Conservation (phyloP, 306 rosid genomes). For the Gastrolobium villosum region DNA sequence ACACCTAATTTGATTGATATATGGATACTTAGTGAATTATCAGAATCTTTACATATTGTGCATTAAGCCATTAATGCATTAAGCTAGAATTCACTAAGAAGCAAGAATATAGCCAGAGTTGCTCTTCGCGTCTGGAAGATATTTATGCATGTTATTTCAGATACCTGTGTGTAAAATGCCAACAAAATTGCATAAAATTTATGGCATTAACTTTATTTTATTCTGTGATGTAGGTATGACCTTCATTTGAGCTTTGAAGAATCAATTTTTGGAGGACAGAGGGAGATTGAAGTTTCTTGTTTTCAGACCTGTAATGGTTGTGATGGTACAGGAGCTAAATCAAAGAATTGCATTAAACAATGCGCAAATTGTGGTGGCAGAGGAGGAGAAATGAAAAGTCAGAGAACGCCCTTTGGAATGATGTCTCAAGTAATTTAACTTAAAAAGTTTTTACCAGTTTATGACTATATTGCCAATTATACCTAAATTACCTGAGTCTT, state of each 20-base stretch:
- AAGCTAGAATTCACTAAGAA: constrained; percentile 4
- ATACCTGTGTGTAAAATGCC: constrained; percentile 15
- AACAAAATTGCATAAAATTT: neutral
- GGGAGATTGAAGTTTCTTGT: constrained; percentile 78
- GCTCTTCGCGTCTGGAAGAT: neutral
- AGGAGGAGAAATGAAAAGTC: constrained; percentile 85
- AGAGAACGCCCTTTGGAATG: constrained; percentile 89
- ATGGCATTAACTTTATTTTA: constrained; percentile 30
- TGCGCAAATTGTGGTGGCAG: constrained; percentile 87
- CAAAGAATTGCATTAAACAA: constrained; percentile 66
- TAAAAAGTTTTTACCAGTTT: neutral
- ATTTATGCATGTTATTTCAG: constrained; percentile 6
- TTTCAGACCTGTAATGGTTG: constrained; percentile 73
- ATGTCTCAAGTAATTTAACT: constrained; percentile 77
- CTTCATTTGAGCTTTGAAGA: constrained; percentile 88
- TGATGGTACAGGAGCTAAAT: constrained; percentile 91
- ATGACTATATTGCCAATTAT: neutral
- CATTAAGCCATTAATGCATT: neutral
- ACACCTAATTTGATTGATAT: constrained; percentile 15
- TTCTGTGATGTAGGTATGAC: constrained; percentile 69
- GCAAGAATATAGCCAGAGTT: constrained; percentile 22
- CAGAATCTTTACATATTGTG: constrained; percentile 18
- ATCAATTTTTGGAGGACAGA: constrained; percentile 81
- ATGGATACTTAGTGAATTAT: constrained; percentile 16
- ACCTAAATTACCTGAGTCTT: neutral